These are phyloP conservation scores for Phylloboletellus chloephorus DNA, from an alignment of 1,284 basidiomycete genomes.

Conservation along the genomic window DNA sequence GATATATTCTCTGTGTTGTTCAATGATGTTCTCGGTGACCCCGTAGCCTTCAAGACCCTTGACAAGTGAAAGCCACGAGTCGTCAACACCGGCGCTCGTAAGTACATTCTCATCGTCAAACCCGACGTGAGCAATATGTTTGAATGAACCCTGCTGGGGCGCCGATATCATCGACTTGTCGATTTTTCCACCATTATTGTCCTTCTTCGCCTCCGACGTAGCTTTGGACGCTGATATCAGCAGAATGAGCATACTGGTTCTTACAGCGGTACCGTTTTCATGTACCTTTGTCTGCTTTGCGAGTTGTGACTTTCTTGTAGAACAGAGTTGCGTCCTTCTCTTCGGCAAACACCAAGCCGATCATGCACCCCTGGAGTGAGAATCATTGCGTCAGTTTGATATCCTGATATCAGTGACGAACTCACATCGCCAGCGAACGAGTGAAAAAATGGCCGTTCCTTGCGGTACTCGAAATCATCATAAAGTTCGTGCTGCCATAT, in stretches of 20 bases:
- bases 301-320: constrained; percentile 79
- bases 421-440: constrained; percentile 90
- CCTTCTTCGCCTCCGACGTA: constrained; percentile 53
- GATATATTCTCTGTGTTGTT: constrained; percentile 86
- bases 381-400: background rate
- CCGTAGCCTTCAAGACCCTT: constrained; percentile 69
- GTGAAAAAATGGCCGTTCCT: constrained; percentile 91
- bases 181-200: constrained; percentile 61
- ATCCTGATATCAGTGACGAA: constrained; percentile 18
- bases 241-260: constrained; percentile 1
- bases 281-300: constrained; percentile 61
- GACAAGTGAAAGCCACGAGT: constrained; percentile 83
- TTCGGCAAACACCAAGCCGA: constrained; percentile 88
- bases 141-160: constrained; percentile 76
- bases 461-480: constrained; percentile 76
- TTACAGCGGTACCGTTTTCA: constrained; percentile 4
- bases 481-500: constrained; percentile 96
- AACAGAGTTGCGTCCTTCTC: constrained; percentile 86
- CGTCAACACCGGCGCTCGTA: constrained; percentile 84
- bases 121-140: constrained; percentile 94
- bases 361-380: constrained; percentile 67
- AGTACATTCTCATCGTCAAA: constrained; percentile 86
- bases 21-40: constrained; percentile 57
- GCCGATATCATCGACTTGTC: constrained; percentile 90
- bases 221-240: constrained; percentile 35